Percentiles rank a stretch among this genome's conserved stretches.
Conservation (phyloP, 2,329 filamentous ascomycete species). For the Waltergamsia citrina region DNA sequence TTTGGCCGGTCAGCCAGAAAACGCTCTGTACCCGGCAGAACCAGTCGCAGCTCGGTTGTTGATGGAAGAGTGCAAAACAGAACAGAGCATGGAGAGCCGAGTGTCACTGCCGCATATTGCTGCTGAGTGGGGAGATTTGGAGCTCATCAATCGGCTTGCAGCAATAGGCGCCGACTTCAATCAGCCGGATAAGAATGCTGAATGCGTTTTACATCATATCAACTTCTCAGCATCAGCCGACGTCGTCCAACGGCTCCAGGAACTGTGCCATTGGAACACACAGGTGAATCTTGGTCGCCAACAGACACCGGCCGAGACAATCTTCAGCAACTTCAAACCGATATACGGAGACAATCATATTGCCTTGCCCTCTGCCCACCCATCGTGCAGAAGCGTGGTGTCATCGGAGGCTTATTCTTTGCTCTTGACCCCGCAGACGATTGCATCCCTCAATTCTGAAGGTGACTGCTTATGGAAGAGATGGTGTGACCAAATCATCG, state of each 20-base stretch:
- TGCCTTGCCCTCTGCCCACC: constrained; percentile 1
- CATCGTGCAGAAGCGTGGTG: not conserved
- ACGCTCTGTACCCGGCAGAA: no score
- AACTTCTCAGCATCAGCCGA: constrained; percentile 4
- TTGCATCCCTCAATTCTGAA: not conserved
- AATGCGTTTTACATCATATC: constrained; percentile 4
- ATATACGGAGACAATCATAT: not conserved
- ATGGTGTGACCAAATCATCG: not conserved
- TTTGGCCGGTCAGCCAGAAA: not conserved
- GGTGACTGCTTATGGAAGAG: constrained; percentile 5
- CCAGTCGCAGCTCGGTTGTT: not conserved
- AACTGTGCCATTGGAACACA: constrained; percentile 2
- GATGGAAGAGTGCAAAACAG: not conserved
- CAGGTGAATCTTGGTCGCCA: no score
- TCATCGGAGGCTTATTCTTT: not conserved
- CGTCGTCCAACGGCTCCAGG: constrained; percentile 2
- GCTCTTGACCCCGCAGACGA: constrained; percentile 2
- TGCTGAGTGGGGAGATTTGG: constrained; percentile 4
- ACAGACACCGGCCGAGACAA: constrained; percentile 3
- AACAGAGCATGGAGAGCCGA: not conserved
- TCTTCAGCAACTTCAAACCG: constrained; percentile 5
- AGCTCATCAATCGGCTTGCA: constrained; percentile 3
- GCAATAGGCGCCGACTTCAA: constrained; percentile 4
- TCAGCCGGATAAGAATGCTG: not conserved
- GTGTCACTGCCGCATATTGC: constrained; percentile 2